These are phyloP conservation scores for Mycena vitilis DNA, from an alignment of 768 basidiomycete genomes.

Conservation along the genomic window DNA sequence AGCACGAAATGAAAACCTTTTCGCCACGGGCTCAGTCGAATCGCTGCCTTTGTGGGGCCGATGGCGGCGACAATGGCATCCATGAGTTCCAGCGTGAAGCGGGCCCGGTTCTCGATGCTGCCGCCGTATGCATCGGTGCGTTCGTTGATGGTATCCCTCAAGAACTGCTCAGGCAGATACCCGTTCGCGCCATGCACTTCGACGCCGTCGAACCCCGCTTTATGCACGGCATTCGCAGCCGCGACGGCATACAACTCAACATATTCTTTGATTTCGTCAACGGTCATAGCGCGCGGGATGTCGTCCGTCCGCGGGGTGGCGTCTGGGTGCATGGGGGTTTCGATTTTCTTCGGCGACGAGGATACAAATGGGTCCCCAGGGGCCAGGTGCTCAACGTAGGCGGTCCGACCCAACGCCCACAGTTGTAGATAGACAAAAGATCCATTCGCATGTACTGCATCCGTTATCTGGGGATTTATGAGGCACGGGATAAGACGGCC, in stretches of 20 bases:
- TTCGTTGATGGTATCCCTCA: slow-evolving; percentile 64
- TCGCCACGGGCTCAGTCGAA: slow-evolving; percentile 71
- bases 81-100: slow-evolving; percentile 67
- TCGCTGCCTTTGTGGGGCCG: slow-evolving; percentile 63
- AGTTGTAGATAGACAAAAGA: slow-evolving; percentile 66
- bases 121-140: slow-evolving; percentile 79
- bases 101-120: slow-evolving; percentile 66
- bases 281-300: slow-evolving; percentile 57
- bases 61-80: slow-evolving; percentile 63
- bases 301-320: slow-evolving; percentile 25
- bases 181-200: slow-evolving; percentile 61
- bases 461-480: slow-evolving; percentile 56
- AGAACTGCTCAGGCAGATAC: slow-evolving; percentile 71
- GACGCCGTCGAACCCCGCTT: slow-evolving; percentile 77
- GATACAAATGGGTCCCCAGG: slow-evolving; percentile 50
- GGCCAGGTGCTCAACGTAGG: slow-evolving; percentile 46
- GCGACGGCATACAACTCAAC: slow-evolving; percentile 62
- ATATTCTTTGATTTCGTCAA: slow-evolving; percentile 62
- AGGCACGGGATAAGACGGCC: background rate
- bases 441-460: slow-evolving; percentile 64
- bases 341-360: slow-evolving; percentile 47
- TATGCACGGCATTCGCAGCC: slow-evolving; percentile 63
- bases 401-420: slow-evolving; percentile 65
- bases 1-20: slow-evolving; percentile 44
- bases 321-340: slow-evolving; percentile 37